Percentiles rank a stretch among this genome's conserved stretches.
These are phyloP conservation scores for Chaetomium strumarium DNA, from an alignment of 2,329 filamentous ascomycete species.

Conservation along the genomic window DNA sequence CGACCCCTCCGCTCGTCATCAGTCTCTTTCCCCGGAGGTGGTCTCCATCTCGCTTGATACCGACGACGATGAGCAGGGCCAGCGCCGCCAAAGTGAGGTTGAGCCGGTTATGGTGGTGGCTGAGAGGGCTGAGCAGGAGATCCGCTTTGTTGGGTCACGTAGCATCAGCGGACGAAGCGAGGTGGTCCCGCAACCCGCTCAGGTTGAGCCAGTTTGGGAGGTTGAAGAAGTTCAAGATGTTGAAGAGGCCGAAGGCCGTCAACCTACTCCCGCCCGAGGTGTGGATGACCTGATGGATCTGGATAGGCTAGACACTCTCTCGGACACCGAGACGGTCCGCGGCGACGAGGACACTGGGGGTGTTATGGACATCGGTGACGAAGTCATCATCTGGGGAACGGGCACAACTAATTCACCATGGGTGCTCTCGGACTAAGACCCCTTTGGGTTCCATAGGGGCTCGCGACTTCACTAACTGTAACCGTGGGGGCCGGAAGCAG, in stretches of 20 bases:
- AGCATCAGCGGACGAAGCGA: no score
- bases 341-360: neutral
- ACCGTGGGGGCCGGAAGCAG: no score
- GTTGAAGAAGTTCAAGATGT: neutral
- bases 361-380: neutral
- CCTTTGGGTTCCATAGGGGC: no score
- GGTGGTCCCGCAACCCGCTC: neutral
- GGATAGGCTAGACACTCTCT: neutral
- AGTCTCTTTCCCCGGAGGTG: neutral
- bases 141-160: neutral
- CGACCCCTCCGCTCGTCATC: neutral
- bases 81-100: neutral
- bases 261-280: neutral
- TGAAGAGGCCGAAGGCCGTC: neutral
- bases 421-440: neutral
- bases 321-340: slow-evolving; percentile 5
- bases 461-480: no score
- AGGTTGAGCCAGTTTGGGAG: neutral
- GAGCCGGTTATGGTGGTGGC: neutral
- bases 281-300: neutral
- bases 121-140: neutral
- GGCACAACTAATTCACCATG: neutral
- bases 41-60: neutral
- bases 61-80: neutral
- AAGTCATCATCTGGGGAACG: neutral